Evolutionary conservation across 208 protist species (phyloP), one percentile per base, ranked within the genome.

Genomic region (Leishmania aethiopica): DNA sequence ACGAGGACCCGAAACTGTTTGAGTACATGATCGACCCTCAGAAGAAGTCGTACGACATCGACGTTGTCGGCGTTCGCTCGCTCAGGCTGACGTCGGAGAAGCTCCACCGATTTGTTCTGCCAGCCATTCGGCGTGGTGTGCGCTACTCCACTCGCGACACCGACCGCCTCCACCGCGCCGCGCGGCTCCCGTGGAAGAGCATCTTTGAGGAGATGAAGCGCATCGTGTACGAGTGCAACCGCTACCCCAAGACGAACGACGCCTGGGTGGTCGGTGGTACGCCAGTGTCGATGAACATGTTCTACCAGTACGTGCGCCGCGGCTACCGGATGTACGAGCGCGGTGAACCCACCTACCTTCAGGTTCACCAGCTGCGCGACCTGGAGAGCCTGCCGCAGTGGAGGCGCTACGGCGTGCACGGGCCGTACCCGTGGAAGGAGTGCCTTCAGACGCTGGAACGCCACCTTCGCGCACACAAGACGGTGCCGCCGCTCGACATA

Each of bases 11-110:
- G 42, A 84, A 81, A 28, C 79, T 96, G 4, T 96, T 92, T 73
- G 92, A 96, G 81, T 94, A 96, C 86, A 90, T 96, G 82, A 93
- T 96, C 69, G 92, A 96, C 82, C 92, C 92, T 42, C 82, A 92
- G 7, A 93, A 94, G 79, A 88, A 91, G 49, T 81, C 77, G n/a
- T 96, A 96, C 80, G 89, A 96, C 77, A 85, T 96, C 80, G 83
- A 81, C 72, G 91, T 96, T 35, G 86, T 96, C 1, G 92, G 92
- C 47, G 85, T 96, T 42, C 90, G 92, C 74, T 86, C 87, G 40
- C 81, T 96, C 62, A 87, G 85, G 72, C 79, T 96, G 37, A 91
- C 88, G 45, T 88, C 91, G 32, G 89, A 93, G 42, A 75, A 88
- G 55, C 75, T 96, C 25, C 88, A 85, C 15, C 77, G 78, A 19